These are phyloP conservation scores for Xylaria sp. DNA, from an alignment of 2,329 filamentous ascomycete species.

Conservation along the genomic window DNA sequence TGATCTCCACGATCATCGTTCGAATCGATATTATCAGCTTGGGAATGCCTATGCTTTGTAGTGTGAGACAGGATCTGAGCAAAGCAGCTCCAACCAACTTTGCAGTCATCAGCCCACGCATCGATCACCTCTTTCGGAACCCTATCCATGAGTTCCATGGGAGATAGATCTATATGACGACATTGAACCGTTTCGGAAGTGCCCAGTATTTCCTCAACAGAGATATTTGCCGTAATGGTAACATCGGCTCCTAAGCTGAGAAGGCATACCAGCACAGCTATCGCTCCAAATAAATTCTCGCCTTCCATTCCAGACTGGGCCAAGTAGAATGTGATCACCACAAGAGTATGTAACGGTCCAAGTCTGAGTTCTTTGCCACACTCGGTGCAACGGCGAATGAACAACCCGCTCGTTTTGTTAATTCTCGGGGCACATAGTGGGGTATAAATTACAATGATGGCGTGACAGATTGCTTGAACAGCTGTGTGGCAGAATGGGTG, in stretches of 20 bases:
- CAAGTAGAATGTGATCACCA: constrained; percentile 51
- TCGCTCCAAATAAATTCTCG: constrained; percentile 55
- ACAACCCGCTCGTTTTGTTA: constrained; percentile 40
- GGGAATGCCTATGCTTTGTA: not conserved
- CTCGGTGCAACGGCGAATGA: constrained; percentile 40
- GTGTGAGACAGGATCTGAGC: not conserved
- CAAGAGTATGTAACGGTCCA: constrained; percentile 53
- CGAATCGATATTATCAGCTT: not conserved
- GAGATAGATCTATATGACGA: constrained; percentile 4
- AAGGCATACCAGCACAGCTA: constrained; percentile 52
- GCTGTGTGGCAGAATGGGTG: constrained; percentile 59
- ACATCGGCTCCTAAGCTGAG: constrained; percentile 48
- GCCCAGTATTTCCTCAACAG: constrained; percentile 18
- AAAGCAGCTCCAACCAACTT: constrained; percentile 26
- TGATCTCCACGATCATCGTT: not conserved
- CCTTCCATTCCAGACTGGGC: constrained; percentile 47
- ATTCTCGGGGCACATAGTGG: constrained; percentile 18
- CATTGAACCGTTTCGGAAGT: not conserved
- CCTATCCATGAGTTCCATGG: constrained; percentile 5
- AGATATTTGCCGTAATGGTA: constrained; percentile 4
- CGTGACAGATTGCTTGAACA: constrained; percentile 53
- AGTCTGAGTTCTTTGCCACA: constrained; percentile 51
- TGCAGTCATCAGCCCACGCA: constrained; percentile 11
- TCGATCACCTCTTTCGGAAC: constrained; percentile 11
- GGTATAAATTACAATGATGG: constrained; percentile 46